These are phyloP conservation scores for Globisporangium nunn DNA, from an alignment of 352 stramenopile genomes.

Conservation along the genomic window DNA sequence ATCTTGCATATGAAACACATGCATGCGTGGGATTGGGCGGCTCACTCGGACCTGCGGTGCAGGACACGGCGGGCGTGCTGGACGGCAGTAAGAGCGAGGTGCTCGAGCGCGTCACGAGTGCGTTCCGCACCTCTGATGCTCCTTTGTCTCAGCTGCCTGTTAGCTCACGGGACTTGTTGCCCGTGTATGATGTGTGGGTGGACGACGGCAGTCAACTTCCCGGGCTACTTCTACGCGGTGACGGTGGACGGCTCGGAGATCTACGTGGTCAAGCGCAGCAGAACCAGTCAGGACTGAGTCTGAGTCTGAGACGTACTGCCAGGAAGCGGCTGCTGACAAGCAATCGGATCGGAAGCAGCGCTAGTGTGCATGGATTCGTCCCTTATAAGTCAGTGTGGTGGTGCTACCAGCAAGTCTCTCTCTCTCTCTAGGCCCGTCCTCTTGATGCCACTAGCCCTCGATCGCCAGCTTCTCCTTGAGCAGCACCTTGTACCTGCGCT, in stretches of 20 bases:
- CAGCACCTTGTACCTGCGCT: constrained; percentile 60
- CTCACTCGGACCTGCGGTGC: neutral
- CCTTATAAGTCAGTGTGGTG: neutral
- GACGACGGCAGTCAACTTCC: constrained; percentile 42
- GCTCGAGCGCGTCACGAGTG: constrained; percentile 60
- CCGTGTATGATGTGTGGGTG: neutral
- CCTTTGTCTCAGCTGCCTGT: neutral
- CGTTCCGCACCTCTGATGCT: constrained; percentile 2
- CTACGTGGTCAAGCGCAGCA: constrained; percentile 66
- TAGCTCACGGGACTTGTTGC: neutral
- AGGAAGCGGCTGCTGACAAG: too few relatives aligned
- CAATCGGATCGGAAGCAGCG: neutral
- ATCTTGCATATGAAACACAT: neutral
- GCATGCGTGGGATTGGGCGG: neutral
- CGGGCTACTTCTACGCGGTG: constrained; percentile 59
- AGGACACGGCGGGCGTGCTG: constrained; percentile 56
- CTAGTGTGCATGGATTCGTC: constrained; percentile 2
- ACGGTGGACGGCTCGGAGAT: constrained; percentile 55
- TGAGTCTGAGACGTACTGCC: too few relatives aligned
- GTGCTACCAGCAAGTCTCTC: neutral
- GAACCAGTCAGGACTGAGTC: constrained; percentile 11
- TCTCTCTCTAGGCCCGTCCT: neutral
- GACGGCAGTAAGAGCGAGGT: constrained; percentile 48
- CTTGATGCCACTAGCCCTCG: constrained; percentile 19
- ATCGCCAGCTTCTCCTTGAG: constrained; percentile 81